A percentile compares a stretch with the other conserved stretches of the same genome.
Conservation (phyloP, 768 basidiomycete genomes). For the Saitozyma sp. region DNA sequence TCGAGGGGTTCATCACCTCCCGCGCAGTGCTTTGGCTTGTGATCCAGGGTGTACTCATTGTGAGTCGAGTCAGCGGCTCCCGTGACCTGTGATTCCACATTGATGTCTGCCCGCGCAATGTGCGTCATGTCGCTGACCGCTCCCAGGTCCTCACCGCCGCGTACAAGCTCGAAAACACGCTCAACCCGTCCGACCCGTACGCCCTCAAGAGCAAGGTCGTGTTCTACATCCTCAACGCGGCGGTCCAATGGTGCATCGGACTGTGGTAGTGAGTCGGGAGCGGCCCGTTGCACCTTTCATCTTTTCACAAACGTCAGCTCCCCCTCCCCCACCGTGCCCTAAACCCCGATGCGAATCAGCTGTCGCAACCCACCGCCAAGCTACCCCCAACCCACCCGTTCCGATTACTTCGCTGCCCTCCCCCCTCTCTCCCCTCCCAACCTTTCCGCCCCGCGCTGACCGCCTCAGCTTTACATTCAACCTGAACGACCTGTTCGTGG, state of each 20-base stretch:
- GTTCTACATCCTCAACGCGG: slow-evolving; percentile 3
- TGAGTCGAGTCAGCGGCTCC: background rate
- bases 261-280: background rate
- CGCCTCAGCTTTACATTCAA: background rate
- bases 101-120: too few relatives aligned
- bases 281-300: too few relatives aligned
- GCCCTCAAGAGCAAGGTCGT: background rate
- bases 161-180: background rate
- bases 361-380: too few relatives aligned
- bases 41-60: background rate
- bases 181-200: background rate
- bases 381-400: background rate
- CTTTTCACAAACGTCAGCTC: too few relatives aligned
- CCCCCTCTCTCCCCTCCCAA: background rate
- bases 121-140: background rate
- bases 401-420: too few relatives aligned
- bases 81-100: too few relatives aligned
- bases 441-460: background rate
- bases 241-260: background rate
- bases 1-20: background rate
- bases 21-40: background rate
- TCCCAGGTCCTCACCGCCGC: background rate
- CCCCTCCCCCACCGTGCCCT: too few relatives aligned
- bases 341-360: too few relatives aligned
- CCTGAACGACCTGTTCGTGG: slow-evolving; percentile 1